Conservation (phyloP, 441 rosid species). For the Omphalea diandra region DNA sequence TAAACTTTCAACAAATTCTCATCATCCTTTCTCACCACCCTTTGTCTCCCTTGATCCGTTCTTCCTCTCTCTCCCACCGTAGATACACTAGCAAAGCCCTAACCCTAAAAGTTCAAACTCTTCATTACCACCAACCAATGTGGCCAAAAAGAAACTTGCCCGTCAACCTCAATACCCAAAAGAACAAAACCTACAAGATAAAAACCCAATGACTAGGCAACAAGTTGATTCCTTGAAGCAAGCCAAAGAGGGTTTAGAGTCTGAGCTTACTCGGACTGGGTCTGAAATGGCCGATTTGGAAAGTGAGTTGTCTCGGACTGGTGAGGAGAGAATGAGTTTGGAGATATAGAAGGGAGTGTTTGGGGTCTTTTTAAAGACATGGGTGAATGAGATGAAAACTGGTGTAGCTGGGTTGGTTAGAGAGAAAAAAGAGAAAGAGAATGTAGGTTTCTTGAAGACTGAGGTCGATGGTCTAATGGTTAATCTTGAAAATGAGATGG, state of each 20-base stretch:
- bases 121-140: conserved; percentile 27
- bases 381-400: conserved; percentile 35
- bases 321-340: conserved; percentile 38
- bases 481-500: conserved; percentile 40
- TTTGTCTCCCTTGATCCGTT: not conserved
- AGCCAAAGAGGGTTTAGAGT: conserved; percentile 41
- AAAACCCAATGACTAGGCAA: conserved; percentile 31
- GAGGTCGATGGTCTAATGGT: conserved; percentile 32
- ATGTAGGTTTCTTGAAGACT: conserved; percentile 34
- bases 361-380: conserved; percentile 35
- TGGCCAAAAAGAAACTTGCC: conserved; percentile 60
- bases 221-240: conserved; percentile 44
- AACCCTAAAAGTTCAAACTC: conserved; percentile 30
- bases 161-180: conserved; percentile 25
- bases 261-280: conserved; percentile 34
- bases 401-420: conserved; percentile 29
- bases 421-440: conserved; percentile 39
- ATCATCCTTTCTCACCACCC: too few relatives aligned
- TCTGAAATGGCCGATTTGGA: conserved; percentile 32
- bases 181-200: conserved; percentile 23
- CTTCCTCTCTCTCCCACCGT: conserved; percentile 27
- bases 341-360: conserved; percentile 46
- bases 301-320: conserved; percentile 32
- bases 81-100: conserved; percentile 54
- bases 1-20: conserved; percentile 24